A percentile compares a stretch with the other conserved stretches of the same genome.
phyloP scores from a whole-genome alignment of 345 rosid species.

The Linum usitatissimum region DNA sequence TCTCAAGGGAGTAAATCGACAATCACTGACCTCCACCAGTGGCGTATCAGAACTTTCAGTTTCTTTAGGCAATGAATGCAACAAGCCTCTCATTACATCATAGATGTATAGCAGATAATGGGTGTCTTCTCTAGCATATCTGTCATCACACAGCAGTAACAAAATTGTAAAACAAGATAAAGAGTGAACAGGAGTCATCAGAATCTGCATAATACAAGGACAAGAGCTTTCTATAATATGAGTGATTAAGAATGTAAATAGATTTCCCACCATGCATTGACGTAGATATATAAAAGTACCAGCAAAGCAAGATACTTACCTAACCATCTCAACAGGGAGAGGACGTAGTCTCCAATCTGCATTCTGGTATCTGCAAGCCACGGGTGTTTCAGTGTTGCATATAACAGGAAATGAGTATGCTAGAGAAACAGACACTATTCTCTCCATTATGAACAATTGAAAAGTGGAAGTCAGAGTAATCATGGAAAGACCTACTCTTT shows the following conservation, averaged over 20 bases:
- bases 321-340: slow-evolving; percentile 71
- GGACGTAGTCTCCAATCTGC: slow-evolving; percentile 98
- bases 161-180: background rate
- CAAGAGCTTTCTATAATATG: too few species aligned
- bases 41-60: slow-evolving; percentile 41
- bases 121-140: slow-evolving; percentile 97
- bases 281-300: background rate
- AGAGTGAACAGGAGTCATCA: background rate
- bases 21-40: slow-evolving; percentile 44
- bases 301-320: slow-evolving; percentile 24
- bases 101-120: slow-evolving; percentile 76
- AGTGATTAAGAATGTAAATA: too few species aligned
- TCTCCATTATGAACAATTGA: background rate
- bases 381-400: slow-evolving; percentile 16
- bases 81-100: slow-evolving; percentile 53
- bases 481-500: slow-evolving; percentile 49
- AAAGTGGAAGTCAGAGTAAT: slow-evolving; percentile 8
- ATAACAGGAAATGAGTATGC: background rate
- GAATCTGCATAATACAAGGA: too few species aligned
- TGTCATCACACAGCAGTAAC: slow-evolving; percentile 21
- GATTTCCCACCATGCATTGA: background rate
- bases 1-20: background rate
- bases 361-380: slow-evolving; percentile 73
- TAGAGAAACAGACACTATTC: background rate
- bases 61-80: slow-evolving; percentile 33